Percentiles rank a stretch among this genome's conserved stretches.
Conservation (phyloP, 805 yeast genomes). For the Suhomyces sp. region DNA sequence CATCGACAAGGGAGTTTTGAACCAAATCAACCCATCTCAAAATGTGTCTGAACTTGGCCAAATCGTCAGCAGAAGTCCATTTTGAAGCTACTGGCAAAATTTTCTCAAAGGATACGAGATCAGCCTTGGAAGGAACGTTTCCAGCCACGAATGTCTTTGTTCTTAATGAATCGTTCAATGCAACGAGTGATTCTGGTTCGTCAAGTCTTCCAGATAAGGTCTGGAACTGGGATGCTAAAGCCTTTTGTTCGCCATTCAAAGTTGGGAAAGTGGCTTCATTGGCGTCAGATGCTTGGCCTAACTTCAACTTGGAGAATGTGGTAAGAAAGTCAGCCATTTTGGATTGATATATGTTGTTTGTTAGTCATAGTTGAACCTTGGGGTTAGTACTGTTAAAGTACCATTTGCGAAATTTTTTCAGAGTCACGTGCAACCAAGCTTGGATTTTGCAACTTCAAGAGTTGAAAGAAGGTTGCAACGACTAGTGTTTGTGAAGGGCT, state of each 20-base stretch:
- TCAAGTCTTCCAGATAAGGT: conserved; percentile 63
- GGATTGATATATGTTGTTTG: conserved; percentile 2
- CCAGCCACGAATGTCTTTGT: conserved; percentile 71
- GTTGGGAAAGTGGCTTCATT: conserved; percentile 25
- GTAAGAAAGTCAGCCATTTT: conserved; percentile 32
- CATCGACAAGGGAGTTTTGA: conserved; percentile 63
- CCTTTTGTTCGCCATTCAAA: conserved; percentile 52
- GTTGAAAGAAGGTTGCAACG: too few relatives aligned
- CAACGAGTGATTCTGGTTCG: conserved; percentile 41
- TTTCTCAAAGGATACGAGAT: conserved; percentile 65
- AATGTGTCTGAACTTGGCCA: conserved; percentile 73
- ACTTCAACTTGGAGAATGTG: conserved; percentile 30
- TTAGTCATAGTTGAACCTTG: too few relatives aligned
- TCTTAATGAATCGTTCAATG: conserved; percentile 70
- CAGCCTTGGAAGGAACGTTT: conserved; percentile 65
- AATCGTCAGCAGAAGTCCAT: conserved; percentile 54
- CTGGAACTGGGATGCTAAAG: conserved; percentile 75
- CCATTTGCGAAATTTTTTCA: conserved; percentile 5
- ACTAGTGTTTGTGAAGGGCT: too few relatives aligned
- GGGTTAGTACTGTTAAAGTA: too few relatives aligned
- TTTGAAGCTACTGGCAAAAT: conserved; percentile 59
- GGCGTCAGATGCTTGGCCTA: conserved; percentile 24
- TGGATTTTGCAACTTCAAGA: conserved; percentile 1
- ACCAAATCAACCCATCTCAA: conserved; percentile 90
- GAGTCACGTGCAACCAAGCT: conserved; percentile 2